Evolutionary conservation across 73 alveolate species (phyloP).

Genomic region (Symbiodinium pilosum): DNA sequence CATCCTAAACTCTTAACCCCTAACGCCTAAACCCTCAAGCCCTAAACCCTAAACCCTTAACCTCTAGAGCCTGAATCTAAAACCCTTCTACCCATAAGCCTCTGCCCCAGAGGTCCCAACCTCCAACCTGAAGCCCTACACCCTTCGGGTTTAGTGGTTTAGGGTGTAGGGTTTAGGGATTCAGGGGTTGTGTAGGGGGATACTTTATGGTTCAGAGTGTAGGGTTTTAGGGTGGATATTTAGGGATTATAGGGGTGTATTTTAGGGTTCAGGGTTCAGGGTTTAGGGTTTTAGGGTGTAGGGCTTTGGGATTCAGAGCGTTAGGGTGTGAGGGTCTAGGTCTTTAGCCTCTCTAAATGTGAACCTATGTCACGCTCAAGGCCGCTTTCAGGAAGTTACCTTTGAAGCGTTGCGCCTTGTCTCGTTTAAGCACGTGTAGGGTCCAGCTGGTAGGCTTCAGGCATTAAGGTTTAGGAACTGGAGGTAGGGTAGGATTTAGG

Average conservation of each 20-base stretch:
- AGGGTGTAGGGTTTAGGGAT: no score
- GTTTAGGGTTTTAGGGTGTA: no score
- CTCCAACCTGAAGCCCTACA: no score
- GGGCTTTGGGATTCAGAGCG: no score
- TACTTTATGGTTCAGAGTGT: not conserved
- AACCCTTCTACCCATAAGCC: no score
- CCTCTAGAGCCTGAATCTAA: not conserved
- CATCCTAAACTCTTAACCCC: not conserved
- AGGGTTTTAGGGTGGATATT: not conserved
- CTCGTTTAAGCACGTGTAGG: not conserved
- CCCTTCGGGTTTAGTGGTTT: no score
- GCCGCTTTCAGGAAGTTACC: constrained; percentile 93
- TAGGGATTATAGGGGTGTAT: not conserved
- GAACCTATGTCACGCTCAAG: not conserved
- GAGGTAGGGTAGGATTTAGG: not conserved
- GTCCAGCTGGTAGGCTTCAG: not conserved
- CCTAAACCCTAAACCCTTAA: not conserved
- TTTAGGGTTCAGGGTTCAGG: no score
- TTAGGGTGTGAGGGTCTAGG: no score
- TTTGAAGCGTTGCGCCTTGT: constrained; percentile 37
- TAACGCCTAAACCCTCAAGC: no score
- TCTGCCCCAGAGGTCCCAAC: no score
- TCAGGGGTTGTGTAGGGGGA: no score
- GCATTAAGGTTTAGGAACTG: not conserved
- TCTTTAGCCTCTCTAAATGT: no score